phyloP scores from a whole-genome alignment of 2,329 filamentous ascomycete species.

The Endocalyx cinctus region DNA sequence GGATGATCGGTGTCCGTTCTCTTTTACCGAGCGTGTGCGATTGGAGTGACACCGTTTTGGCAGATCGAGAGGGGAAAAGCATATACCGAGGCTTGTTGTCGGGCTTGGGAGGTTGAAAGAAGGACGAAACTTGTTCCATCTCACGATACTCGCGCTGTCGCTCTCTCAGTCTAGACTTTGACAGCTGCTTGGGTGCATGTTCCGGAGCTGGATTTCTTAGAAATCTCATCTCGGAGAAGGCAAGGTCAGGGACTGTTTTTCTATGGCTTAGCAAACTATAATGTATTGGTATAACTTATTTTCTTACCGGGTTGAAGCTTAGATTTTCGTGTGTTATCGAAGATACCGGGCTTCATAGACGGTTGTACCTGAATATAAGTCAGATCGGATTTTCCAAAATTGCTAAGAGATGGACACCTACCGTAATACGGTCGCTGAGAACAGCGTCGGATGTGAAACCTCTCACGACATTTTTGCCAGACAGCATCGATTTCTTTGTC shows the following conservation, averaged over 20 bases:
- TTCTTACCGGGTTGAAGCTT: slow-evolving; percentile 33
- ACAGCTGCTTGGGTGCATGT: slow-evolving; percentile 17
- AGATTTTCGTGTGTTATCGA: slow-evolving; percentile 37
- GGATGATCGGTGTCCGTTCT: no score
- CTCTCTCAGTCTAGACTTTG: slow-evolving; percentile 15
- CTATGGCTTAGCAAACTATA: no score
- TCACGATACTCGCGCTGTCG: slow-evolving; percentile 26
- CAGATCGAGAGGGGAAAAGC: no score
- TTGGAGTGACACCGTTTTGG: no score
- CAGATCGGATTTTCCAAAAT: slow-evolving; percentile 2
- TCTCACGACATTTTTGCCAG: slow-evolving; percentile 44
- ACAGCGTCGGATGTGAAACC: slow-evolving; percentile 54
- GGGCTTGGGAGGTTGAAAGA: slow-evolving; percentile 24
- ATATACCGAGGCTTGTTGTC: slow-evolving; percentile 5
- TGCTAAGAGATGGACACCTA: slow-evolving; percentile 32
- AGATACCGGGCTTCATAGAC: slow-evolving; percentile 35
- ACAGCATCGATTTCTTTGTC: slow-evolving; percentile 27
- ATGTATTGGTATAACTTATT: not conserved
- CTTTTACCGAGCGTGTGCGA: no score
- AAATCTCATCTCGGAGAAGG: slow-evolving; percentile 48
- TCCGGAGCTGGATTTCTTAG: slow-evolving; percentile 24
- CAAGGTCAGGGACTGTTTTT: slow-evolving; percentile 44
- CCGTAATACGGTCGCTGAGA: slow-evolving; percentile 47
- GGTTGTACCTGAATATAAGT: slow-evolving; percentile 20
- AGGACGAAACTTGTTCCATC: slow-evolving; percentile 31